Percentiles rank a stretch among this genome's conserved stretches.
phyloP scores from a whole-genome alignment of 768 basidiomycete species.

The Artomyces pyxidatus region DNA sequence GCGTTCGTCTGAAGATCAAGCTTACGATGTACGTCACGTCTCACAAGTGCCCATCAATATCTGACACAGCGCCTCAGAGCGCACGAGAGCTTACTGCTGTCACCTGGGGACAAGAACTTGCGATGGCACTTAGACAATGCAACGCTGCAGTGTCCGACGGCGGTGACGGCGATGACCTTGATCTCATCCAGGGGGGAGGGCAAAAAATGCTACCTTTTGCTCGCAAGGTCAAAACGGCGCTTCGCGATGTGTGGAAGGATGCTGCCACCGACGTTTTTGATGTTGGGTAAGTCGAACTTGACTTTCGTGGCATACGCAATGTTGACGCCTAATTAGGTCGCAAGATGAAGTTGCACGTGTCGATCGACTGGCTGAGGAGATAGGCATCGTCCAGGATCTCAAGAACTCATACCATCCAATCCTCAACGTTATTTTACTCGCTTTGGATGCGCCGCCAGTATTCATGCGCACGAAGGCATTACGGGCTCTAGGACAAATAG shows the following conservation, averaged over 20 bases:
- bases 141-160: slow-evolving; percentile 40
- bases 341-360: slow-evolving; percentile 64
- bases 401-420: slow-evolving; percentile 80
- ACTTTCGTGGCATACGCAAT: no score
- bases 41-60: not conserved
- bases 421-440: slow-evolving; percentile 65
- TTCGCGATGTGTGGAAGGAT: slow-evolving; percentile 71
- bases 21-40: slow-evolving; percentile 55
- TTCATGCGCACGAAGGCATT: slow-evolving; percentile 94
- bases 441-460: slow-evolving; percentile 80
- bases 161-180: slow-evolving; percentile 25
- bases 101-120: slow-evolving; percentile 77
- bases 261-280: slow-evolving; percentile 70
- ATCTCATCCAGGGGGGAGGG: slow-evolving; percentile 22
- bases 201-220: slow-evolving; percentile 41
- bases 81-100: slow-evolving; percentile 77
- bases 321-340: slow-evolving; percentile 32
- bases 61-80: slow-evolving; percentile 41
- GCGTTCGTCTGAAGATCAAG: slow-evolving; percentile 69
- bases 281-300: slow-evolving; percentile 59
- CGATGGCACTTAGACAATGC: slow-evolving; percentile 54
- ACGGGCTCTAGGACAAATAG: slow-evolving; percentile 80
- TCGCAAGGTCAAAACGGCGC: slow-evolving; percentile 47
- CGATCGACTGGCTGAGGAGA: slow-evolving; percentile 64
- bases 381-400: slow-evolving; percentile 69